phyloP scores from a whole-genome alignment of 495 filamentous ascomycete species.

The Barbatosphaeria neglecta region DNA sequence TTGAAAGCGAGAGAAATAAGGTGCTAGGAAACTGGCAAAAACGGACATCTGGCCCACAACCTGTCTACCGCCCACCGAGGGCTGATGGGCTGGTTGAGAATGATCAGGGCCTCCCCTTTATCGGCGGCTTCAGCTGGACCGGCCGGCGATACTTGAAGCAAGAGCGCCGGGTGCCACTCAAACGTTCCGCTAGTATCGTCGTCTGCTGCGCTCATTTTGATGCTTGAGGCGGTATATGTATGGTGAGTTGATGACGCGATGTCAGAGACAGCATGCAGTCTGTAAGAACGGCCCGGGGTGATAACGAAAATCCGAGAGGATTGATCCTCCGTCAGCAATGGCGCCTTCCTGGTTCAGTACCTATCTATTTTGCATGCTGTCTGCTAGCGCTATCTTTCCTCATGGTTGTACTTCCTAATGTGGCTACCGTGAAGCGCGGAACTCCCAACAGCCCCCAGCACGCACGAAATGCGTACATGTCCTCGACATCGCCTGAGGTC shows the following conservation, averaged over 20 bases:
- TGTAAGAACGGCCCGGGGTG: too few relatives aligned
- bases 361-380: too few relatives aligned
- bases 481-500: not conserved
- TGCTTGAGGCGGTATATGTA: too few relatives aligned
- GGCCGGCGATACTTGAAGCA: constrained; percentile 8
- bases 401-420: not conserved
- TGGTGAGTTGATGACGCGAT: too few relatives aligned
- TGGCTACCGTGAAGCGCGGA: not conserved
- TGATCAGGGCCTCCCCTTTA: constrained; percentile 38
- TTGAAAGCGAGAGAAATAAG: not conserved
- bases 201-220: not conserved
- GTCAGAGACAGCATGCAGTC: too few relatives aligned
- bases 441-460: too few relatives aligned
- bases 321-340: too few relatives aligned
- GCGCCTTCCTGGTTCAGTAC: too few relatives aligned
- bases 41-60: constrained; percentile 48
- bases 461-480: too few relatives aligned
- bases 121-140: not conserved
- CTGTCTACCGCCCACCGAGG: constrained; percentile 33
- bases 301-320: too few relatives aligned
- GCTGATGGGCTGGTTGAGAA: constrained; percentile 63
- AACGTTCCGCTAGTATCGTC: constrained; percentile 21
- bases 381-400: too few relatives aligned
- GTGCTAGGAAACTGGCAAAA: not conserved
- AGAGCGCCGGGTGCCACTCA: constrained; percentile 42